phyloP scores from a whole-genome alignment of 306 rosid species.

The Cucumis cinereus region DNA sequence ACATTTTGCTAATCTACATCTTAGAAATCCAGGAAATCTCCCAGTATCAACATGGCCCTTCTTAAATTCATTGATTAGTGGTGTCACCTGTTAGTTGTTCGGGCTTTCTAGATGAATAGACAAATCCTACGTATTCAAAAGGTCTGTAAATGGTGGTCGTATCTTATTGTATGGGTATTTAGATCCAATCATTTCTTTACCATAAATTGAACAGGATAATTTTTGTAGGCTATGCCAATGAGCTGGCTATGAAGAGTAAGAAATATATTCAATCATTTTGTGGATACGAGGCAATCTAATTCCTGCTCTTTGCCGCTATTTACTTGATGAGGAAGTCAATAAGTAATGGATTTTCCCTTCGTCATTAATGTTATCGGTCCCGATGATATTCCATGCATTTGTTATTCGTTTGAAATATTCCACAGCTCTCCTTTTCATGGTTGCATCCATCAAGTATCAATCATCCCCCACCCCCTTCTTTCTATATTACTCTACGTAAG shows the following conservation, averaged over 20 bases:
- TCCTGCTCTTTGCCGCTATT: not conserved
- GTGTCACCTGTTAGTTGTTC: not conserved
- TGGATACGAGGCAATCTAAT: not conserved
- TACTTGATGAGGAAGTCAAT: not conserved
- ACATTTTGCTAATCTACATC: too few relatives aligned
- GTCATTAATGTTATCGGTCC: not conserved
- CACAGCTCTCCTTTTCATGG: too few relatives aligned
- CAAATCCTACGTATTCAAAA: not conserved
- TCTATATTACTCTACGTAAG: too few relatives aligned
- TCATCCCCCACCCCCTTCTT: too few relatives aligned
- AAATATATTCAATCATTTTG: not conserved
- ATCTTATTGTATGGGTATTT: not conserved
- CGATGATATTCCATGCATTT: not conserved
- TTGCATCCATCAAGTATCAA: too few relatives aligned
- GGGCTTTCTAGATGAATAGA: not conserved
- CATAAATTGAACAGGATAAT: not conserved
- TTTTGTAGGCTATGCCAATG: not conserved
- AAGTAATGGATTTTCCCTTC: not conserved
- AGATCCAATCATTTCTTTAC: not conserved
- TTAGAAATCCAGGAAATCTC: too few relatives aligned
- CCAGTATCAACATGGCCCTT: too few relatives aligned
- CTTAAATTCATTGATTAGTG: not conserved
- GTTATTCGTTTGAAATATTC: too few relatives aligned
- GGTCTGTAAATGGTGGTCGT: not conserved
- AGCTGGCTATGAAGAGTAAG: not conserved